A percentile compares a stretch with the other conserved stretches of the same genome.
phyloP scores from a whole-genome alignment of 2,329 filamentous ascomycete species.

The Moelleriella libera region DNA sequence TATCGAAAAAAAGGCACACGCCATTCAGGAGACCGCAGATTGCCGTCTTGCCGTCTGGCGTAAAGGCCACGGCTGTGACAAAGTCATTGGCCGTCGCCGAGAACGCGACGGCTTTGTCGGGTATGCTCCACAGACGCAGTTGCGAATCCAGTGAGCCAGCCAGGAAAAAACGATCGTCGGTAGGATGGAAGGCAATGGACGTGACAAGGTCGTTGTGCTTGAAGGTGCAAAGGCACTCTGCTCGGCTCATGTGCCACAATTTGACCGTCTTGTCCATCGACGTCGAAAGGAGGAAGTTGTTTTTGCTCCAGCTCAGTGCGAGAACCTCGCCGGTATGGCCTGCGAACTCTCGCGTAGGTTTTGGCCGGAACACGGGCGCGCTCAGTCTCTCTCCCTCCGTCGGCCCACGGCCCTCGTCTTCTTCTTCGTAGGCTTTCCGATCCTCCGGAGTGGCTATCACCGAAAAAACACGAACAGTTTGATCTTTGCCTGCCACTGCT shows the following conservation, averaged over 20 bases:
- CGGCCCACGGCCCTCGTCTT: slow-evolving; percentile 23
- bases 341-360: slow-evolving; percentile 64
- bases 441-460: slow-evolving; percentile 76
- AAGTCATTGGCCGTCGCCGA: slow-evolving; percentile 67
- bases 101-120: slow-evolving; percentile 85
- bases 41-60: slow-evolving; percentile 76
- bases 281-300: slow-evolving; percentile 88
- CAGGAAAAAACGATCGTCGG: slow-evolving; percentile 91
- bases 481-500: slow-evolving; percentile 84
- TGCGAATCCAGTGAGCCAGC: slow-evolving; percentile 85
- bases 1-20: slow-evolving; percentile 81
- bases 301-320: slow-evolving; percentile 97
- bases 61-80: slow-evolving; percentile 88
- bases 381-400: slow-evolving; percentile 49
- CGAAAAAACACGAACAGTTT: slow-evolving; percentile 73
- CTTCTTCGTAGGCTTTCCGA: slow-evolving; percentile 56
- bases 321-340: slow-evolving; percentile 79
- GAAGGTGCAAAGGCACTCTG: slow-evolving; percentile 84
- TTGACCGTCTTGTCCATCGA: slow-evolving; percentile 98
- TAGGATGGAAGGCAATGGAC: slow-evolving; percentile 85
- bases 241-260: slow-evolving; percentile 77
- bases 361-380: slow-evolving; percentile 77
- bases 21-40: slow-evolving; percentile 83
- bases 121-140: slow-evolving; percentile 88
- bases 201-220: slow-evolving; percentile 93